Base-by-base conservation (phyloP, 2,329 filamentous ascomycete genomes). In the Cytospora mali region DNA sequence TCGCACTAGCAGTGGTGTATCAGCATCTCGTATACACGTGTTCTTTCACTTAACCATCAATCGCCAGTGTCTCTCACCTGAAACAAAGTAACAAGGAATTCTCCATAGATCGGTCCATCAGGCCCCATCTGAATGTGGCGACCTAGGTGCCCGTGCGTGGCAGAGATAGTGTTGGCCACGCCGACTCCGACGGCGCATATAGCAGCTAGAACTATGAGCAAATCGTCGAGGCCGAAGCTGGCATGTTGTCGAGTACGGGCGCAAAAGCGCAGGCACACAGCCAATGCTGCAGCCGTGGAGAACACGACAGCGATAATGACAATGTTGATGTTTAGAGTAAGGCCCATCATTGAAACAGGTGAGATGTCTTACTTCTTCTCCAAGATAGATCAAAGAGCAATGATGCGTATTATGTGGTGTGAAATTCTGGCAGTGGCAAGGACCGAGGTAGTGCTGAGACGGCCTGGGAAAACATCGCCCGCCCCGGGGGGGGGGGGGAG, bases 151-250 rank as follows among this genome's bases (percentile, higher is more conserved):
- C 27, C 10, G 23, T 31, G 3, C 6, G 13, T 52, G 50, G 7
- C 23, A 28, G 50, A 29, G 50, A 31, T 28, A 6, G 21, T 10
- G 50, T 52, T 52, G 50, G 50, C 50, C 50, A 52, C 50, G 50
- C 50, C 50, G 6, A 52, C 50, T 2, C 50, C 50, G 16, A 52
- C 21, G 50, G 39, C 39, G 39, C 39, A 46, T 46, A 21, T 11
- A 28, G n/a, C 25, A 29, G 25, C 50, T 10, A 27, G 50, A 11
- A 52, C n/a, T 9, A 52, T 52, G 16, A 31, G 27, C 1, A 29
- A n/a, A 31, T 52, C 50, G n/a, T 52, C 50, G 9, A 52, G n/a
- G 25, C 50, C 25, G 50, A 52, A 31, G 25, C 16, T 28, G 25
- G 29, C 29, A n/a, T 16, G 50, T 31, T 52, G 27, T 52, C 25